These are phyloP conservation scores for Penicillium bialowiezense DNA, from an alignment of 495 filamentous ascomycete species.

Conservation along the genomic window DNA sequence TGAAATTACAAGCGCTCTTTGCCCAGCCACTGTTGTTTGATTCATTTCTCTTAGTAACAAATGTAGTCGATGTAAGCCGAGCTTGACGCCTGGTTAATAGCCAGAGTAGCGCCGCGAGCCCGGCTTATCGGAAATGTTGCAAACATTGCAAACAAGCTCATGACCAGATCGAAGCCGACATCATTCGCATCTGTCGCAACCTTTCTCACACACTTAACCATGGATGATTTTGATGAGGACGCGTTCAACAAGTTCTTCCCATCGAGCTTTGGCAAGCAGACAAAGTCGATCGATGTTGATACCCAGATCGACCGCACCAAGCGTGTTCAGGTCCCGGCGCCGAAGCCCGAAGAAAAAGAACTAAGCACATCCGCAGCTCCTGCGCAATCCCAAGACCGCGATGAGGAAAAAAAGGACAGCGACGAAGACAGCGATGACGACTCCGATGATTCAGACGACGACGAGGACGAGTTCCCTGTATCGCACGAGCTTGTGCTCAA, in stretches of 20 bases:
- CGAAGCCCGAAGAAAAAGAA: slow-evolving; percentile 24
- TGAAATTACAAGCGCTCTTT: slow-evolving; percentile 6
- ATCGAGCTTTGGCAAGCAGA: slow-evolving; percentile 80
- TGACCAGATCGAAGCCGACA: slow-evolving; percentile 20
- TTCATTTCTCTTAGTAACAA: too few relatives aligned
- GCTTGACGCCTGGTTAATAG: too few relatives aligned
- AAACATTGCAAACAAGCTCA: slow-evolving; percentile 40
- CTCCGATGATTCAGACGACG: slow-evolving; percentile 53
- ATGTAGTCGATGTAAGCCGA: too few relatives aligned
- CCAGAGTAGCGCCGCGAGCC: too few relatives aligned
- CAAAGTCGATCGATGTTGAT: slow-evolving; percentile 66
- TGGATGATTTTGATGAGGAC: slow-evolving; percentile 74
- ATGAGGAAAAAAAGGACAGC: slow-evolving; percentile 32
- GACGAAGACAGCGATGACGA: slow-evolving; percentile 49
- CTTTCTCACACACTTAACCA: slow-evolving; percentile 20
- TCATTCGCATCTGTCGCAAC: slow-evolving; percentile 11
- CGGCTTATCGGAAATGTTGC: slow-evolving; percentile 14
- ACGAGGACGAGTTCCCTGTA: slow-evolving; percentile 87
- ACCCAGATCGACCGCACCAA: slow-evolving; percentile 77
- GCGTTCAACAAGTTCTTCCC: slow-evolving; percentile 80
- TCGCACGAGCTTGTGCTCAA: slow-evolving; percentile 91
- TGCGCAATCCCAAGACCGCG: slow-evolving; percentile 18
- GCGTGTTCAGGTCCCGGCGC: slow-evolving; percentile 44
- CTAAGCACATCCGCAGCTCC: slow-evolving; percentile 17
- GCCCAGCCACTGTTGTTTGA: not conserved